Base-by-base conservation (phyloP, 768 basidiomycete species). In the Auricularia sp. region DNA sequence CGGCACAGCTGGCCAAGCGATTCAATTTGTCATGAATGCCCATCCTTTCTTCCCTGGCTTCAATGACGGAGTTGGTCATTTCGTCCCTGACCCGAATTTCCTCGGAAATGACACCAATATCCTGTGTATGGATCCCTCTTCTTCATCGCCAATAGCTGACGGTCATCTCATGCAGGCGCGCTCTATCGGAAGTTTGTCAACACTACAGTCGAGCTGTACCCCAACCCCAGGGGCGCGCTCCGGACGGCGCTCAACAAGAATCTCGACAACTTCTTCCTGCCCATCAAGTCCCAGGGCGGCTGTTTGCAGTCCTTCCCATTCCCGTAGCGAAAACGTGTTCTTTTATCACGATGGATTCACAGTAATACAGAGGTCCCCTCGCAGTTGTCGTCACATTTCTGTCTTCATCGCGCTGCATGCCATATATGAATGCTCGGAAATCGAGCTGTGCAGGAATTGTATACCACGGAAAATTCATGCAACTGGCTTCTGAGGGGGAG, bases 151-250 rank as follows among this genome's bases (percentile, higher is more conserved):
- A 8, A 10, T 18, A 18, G 5, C 18, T 51, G 18, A 51, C 18
- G 6, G 16, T 21, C 18, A 14, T 18, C 47, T 18, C 16, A 18
- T 18, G 21, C 47, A 51, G 21, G 14, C 47, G 21, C 42, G 16
- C 34, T 65, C 18, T 65, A 65, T 36, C 42, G 35, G 8, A 54
- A 65, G 53, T 62, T 62, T 36, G 61, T 53, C 3, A 34, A 36
- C 35, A 47, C 36, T 3, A 62, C 56, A 29, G 34, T 62, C 56
- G 56, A 36, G 16, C 51, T 34, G 47, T 63, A 63, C 44, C 64
- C 64, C 29, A 61, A 64, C 36, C 64, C 64, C n/a, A 61, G 36
- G 18, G 64, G 64, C 39, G 58, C 54, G 6, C 58, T 64, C n/a
- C 42, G 56, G 21, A 61, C 42, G 18, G 64, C 64, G 36, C 58